These are phyloP conservation scores for Cyclotella choctawhatcheeana DNA, from an alignment of 108 stramenopile genomes.

Conservation along the genomic window DNA sequence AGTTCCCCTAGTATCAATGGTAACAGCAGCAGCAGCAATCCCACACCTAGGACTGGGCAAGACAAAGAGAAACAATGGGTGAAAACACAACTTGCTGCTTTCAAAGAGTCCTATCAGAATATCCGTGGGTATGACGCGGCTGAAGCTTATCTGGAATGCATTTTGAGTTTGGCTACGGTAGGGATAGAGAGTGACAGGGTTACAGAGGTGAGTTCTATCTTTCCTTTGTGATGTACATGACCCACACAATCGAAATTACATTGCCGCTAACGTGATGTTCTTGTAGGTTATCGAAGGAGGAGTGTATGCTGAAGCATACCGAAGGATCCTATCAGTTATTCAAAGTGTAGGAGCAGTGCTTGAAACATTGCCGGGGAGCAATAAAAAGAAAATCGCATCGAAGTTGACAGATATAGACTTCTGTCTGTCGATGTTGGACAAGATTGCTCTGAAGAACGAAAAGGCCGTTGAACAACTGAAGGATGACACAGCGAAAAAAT, in stretches of 20 bases:
- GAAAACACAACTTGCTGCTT: slow-evolving; percentile 65
- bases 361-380: slow-evolving; percentile 40
- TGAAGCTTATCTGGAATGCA: slow-evolving; percentile 81
- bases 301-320: slow-evolving; percentile 73
- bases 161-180: slow-evolving; percentile 78
- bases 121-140: slow-evolving; percentile 71
- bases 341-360: slow-evolving; percentile 76
- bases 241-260: not conserved
- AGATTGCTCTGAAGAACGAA: slow-evolving; percentile 55
- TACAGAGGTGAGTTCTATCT: slow-evolving; percentile 50
- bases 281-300: slow-evolving; percentile 57
- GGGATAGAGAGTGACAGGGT: slow-evolving; percentile 80
- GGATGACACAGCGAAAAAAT: not conserved
- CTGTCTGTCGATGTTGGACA: slow-evolving; percentile 85
- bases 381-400: slow-evolving; percentile 56
- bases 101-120: slow-evolving; percentile 65
- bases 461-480: slow-evolving; percentile 5
- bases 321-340: slow-evolving; percentile 70
- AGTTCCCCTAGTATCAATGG: slow-evolving; percentile 5
- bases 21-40: slow-evolving; percentile 8
- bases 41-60: slow-evolving; percentile 33
- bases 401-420: slow-evolving; percentile 81
- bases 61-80: slow-evolving; percentile 76
- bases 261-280: not conserved
- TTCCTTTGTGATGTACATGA: not conserved